Evolutionary conservation across 2,329 filamentous ascomycete species (phyloP).

Genomic region (Shiraia bambusicola): DNA sequence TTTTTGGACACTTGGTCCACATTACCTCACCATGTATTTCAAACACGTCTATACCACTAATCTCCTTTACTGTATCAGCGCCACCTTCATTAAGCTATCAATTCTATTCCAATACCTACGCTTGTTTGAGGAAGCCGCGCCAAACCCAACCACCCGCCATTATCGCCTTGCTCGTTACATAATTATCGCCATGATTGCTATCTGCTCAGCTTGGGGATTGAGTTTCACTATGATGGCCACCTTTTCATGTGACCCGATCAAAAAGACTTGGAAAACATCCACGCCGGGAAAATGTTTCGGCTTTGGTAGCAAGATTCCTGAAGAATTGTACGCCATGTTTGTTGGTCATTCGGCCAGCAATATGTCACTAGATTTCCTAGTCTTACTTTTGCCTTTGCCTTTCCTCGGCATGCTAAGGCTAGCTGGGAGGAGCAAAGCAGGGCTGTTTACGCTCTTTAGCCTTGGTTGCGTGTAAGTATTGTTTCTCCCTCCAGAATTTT

Average conservation of each 20-base stretch:
- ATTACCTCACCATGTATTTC: background rate
- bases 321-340: constrained; percentile 32
- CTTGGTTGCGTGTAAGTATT: constrained; percentile 40
- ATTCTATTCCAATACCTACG: constrained; percentile 43
- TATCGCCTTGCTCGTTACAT: constrained; percentile 20
- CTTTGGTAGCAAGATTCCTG: constrained; percentile 38
- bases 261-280: constrained; percentile 32
- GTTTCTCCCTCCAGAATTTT: background rate
- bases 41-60: constrained; percentile 39
- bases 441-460: constrained; percentile 33
- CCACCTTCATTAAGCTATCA: constrained; percentile 42
- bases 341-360: constrained; percentile 35
- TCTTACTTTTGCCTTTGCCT: constrained; percentile 33
- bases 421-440: constrained; percentile 30
- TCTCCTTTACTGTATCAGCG: constrained; percentile 30
- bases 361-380: constrained; percentile 36
- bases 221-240: constrained; percentile 33
- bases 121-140: constrained; percentile 31
- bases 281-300: constrained; percentile 33
- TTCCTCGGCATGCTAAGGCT: constrained; percentile 36
- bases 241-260: constrained; percentile 34
- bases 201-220: constrained; percentile 34
- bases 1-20: constrained; percentile 25
- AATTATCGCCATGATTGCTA: constrained; percentile 21
- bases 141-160: constrained; percentile 6